phyloP scores from a whole-genome alignment of 2,329 filamentous ascomycete species.

The Pyrenophora graminea region DNA sequence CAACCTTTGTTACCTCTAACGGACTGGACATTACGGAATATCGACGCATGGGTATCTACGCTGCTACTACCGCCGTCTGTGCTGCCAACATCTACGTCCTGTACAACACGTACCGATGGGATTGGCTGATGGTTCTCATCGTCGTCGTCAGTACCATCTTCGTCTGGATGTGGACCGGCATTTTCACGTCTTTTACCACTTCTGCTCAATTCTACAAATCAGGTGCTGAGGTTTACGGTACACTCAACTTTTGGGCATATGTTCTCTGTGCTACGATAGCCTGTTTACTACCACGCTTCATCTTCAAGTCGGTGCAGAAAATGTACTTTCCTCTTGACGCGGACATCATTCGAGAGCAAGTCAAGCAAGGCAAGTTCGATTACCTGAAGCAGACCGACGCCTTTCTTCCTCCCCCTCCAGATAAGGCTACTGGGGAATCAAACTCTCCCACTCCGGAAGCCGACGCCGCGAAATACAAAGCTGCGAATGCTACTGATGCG shows the following conservation, averaged over 20 bases:
- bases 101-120: conserved; percentile 96
- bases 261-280: conserved; percentile 78
- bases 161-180: conserved; percentile 93
- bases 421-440: conserved; percentile 54
- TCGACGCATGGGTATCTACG: conserved; percentile 81
- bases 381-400: conserved; percentile 65
- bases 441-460: conserved; percentile 63
- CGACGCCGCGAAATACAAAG: conserved; percentile 47
- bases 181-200: conserved; percentile 69
- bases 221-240: conserved; percentile 76
- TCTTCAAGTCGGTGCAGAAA: conserved; percentile 86
- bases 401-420: conserved; percentile 51
- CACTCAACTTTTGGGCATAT: conserved; percentile 85
- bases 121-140: conserved; percentile 90
- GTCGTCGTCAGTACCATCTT: conserved; percentile 81
- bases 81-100: conserved; percentile 94
- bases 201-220: conserved; percentile 74
- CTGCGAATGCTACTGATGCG: conserved; percentile 55
- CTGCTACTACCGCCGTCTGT: conserved; percentile 81
- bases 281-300: conserved; percentile 85
- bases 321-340: conserved; percentile 90
- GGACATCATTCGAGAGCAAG: conserved; percentile 93
- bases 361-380: conserved; percentile 79
- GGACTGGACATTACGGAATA: conserved; percentile 80
- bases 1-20: conserved; percentile 69